These are phyloP conservation scores for Rhizophlyctis rosea DNA, from an alignment of 192 early-diverging fungal genomes.

Conservation along the genomic window DNA sequence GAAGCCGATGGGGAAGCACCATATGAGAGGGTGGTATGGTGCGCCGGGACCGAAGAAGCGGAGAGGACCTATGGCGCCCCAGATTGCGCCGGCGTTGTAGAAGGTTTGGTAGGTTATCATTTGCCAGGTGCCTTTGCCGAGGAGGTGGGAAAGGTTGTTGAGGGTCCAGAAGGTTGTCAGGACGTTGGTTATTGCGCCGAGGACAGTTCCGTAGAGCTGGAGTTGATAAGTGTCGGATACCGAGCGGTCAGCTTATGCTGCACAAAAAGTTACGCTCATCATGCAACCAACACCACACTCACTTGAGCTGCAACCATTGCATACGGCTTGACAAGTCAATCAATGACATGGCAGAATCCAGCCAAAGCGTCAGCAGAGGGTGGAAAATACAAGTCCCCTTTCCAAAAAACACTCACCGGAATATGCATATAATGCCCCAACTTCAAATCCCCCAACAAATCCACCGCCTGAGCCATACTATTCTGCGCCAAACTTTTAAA, in stretches of 20 bases:
- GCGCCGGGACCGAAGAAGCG: constrained; percentile 52
- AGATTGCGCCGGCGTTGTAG: constrained; percentile 65
- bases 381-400: not conserved
- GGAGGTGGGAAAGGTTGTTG: constrained; percentile 13
- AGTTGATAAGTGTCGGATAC: no score
- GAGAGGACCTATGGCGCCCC: constrained; percentile 73
- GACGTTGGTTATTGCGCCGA: constrained; percentile 54
- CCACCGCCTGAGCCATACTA: constrained; percentile 73
- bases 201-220: constrained; percentile 58
- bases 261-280: no score
- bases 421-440: constrained; percentile 77
- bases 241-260: no score
- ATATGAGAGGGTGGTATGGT: constrained; percentile 29
- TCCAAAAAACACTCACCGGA: constrained; percentile 23
- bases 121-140: constrained; percentile 26
- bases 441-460: constrained; percentile 72
- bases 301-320: not conserved
- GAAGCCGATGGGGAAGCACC: constrained; percentile 32
- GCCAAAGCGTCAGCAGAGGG: no score
- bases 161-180: constrained; percentile 26
- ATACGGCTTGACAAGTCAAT: not conserved
- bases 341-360: no score
- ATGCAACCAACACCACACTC: no score
- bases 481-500: constrained; percentile 87
- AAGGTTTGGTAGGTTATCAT: constrained; percentile 46